Evolutionary conservation across 2,329 filamentous ascomycete genomes (phyloP).

Genomic region (Cladobotryum protrusum): DNA sequence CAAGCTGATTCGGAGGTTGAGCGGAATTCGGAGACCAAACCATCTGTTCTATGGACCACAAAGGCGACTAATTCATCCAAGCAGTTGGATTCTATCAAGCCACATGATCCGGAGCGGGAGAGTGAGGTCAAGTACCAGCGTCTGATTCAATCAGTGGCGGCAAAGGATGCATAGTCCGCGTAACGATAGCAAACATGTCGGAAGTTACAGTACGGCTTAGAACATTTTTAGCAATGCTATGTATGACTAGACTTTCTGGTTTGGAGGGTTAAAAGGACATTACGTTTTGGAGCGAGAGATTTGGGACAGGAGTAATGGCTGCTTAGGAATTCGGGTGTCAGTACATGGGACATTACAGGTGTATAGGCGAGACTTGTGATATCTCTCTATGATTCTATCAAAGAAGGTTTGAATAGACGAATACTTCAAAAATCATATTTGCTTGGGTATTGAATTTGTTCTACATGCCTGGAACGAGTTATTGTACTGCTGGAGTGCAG

Average conservation of each 20-base stretch:
- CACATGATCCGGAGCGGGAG: slow-evolving; percentile 30
- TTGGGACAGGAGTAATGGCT: slow-evolving; percentile 11
- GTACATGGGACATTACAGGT: too few species aligned
- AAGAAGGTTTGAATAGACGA: too few species aligned
- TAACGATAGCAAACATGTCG: slow-evolving; percentile 10
- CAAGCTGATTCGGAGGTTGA: slow-evolving; percentile 23
- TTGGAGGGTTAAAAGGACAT: slow-evolving; percentile 10
- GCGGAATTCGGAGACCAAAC: slow-evolving; percentile 18
- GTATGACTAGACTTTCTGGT: slow-evolving; percentile 7
- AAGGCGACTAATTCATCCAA: slow-evolving; percentile 8
- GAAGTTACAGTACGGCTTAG: neutral
- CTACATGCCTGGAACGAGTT: too few species aligned
- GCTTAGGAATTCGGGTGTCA: neutral
- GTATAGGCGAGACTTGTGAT: too few species aligned
- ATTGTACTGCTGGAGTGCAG: neutral
- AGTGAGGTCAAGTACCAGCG: slow-evolving; percentile 30
- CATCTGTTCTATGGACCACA: slow-evolving; percentile 32
- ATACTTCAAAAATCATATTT: too few species aligned
- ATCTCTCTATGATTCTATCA: too few species aligned
- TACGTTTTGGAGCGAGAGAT: slow-evolving; percentile 10
- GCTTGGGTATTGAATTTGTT: too few species aligned
- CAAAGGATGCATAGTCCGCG: slow-evolving; percentile 24
- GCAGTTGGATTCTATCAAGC: slow-evolving; percentile 16
- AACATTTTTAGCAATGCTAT: slow-evolving; percentile 1
- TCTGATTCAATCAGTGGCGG: slow-evolving; percentile 31